Percentiles rank a stretch among this genome's conserved stretches.
These are phyloP conservation scores for Gelatoporia subvermispora DNA, from an alignment of 768 basidiomycete species.

Conservation along the genomic window DNA sequence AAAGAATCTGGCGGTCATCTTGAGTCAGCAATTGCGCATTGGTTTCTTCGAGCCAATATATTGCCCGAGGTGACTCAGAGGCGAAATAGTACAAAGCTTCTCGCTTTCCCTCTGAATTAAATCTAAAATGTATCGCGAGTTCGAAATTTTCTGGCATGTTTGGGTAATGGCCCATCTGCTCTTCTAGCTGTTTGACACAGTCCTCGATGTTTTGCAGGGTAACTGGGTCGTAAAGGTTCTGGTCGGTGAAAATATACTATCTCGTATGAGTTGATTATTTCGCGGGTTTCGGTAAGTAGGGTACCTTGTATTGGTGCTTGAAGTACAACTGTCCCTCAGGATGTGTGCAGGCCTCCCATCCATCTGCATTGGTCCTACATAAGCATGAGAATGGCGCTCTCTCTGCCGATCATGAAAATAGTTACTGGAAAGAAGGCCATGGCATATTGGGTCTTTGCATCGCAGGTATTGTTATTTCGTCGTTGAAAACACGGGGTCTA, in stretches of 20 bases:
- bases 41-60: slow-evolving; percentile 14
- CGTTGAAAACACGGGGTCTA: too few relatives aligned
- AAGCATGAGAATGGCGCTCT: not conserved
- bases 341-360: slow-evolving; percentile 4
- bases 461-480: too few relatives aligned
- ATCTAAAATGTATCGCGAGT: not conserved
- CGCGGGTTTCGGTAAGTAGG: not conserved
- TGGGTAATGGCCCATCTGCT: not conserved
- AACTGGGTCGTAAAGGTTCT: not conserved
- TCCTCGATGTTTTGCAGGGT: not conserved
- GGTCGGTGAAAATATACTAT: slow-evolving; percentile 1
- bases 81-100: slow-evolving; percentile 8
- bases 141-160: not conserved
- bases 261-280: slow-evolving; percentile 2
- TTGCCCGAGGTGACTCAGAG: not conserved
- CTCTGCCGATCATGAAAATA: not conserved
- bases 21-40: not conserved
- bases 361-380: not conserved
- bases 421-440: not conserved
- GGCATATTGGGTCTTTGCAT: too few relatives aligned
- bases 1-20: not conserved
- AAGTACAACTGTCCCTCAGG: slow-evolving; percentile 13
- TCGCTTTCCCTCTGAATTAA: not conserved
- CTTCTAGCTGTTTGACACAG: not conserved
- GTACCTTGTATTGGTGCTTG: not conserved